Conservation (phyloP, 129 eudicot species). For the Flaveria sonorensis region DNA sequence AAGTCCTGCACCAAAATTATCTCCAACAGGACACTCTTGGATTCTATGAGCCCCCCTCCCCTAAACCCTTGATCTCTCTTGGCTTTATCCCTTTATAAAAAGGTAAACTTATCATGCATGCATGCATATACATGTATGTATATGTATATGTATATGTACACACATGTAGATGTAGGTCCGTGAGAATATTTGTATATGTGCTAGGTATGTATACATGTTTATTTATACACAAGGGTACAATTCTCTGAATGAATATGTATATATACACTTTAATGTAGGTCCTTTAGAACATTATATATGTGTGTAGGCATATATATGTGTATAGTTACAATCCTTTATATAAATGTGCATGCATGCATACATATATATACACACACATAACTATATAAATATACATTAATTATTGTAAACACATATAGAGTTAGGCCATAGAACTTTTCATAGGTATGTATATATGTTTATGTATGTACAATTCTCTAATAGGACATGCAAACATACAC, state of each 20-base stretch:
- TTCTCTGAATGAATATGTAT: background rate
- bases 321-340: background rate
- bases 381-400: background rate
- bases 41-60: conserved; percentile 45
- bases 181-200: background rate
- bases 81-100: conserved; percentile 41
- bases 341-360: background rate
- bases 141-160: background rate
- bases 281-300: background rate
- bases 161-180: background rate
- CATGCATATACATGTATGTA: background rate
- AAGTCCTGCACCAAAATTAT: conserved; percentile 22
- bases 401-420: no score
- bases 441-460: background rate
- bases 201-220: background rate
- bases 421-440: no score
- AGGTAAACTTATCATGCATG: conserved; percentile 21
- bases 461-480: conserved; percentile 21
- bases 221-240: background rate
- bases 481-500: background rate
- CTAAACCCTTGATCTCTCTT: conserved; percentile 41
- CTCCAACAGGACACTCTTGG: conserved; percentile 40
- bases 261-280: background rate
- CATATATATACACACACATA: background rate
- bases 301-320: background rate